Evolutionary conservation across 352 stramenopile species (phyloP), one percentile per base, ranked within the genome.

Genomic region (Pythium plurisporium): DNA sequence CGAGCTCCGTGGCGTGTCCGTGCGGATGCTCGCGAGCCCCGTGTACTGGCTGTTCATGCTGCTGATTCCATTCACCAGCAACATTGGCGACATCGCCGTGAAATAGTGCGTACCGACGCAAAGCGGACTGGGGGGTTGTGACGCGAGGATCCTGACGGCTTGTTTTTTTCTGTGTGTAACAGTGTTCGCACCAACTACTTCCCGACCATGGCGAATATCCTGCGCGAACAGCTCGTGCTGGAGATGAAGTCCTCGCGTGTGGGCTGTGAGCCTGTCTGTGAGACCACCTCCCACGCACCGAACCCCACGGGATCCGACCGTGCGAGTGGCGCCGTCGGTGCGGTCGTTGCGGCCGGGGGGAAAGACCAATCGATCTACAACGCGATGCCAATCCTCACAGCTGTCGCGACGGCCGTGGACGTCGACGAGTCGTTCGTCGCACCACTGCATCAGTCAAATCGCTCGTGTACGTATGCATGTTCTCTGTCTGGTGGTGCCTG

Each of bases 101-200:
- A 87, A 85, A 57, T 89, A 86, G 82, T 91, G 76, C 54, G 57
- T n/a, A n/a, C n/a, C n/a, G n/a, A n/a, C n/a, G n/a, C n/a, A n/a
- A n/a, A n/a, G n/a, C n/a, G n/a, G n/a, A n/a, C n/a, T n/a, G n/a
- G n/a, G n/a, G n/a, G n/a, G n/a, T n/a, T n/a, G n/a, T n/a, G n/a
- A n/a, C n/a, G n/a, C n/a, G n/a, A n/a, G n/a, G n/a, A n/a, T n/a
- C n/a, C n/a, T n/a, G n/a, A n/a, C n/a, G n/a, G n/a, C 57, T n/a
- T 20, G 5, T 53, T 30, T 10, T 5, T 47, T 17, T 49, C 40
- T 56, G 30, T 46, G 7, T 15, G 50, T 7, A 19, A 27, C 51
- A 88, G 80, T 48, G 66, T 87, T 46, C 67, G 67, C 19, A 70
- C 42, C 15, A 87, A 72, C 48, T 89, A 91, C 69, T 88, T 86